A percentile compares a stretch with the other conserved stretches of the same genome.
Conservation (phyloP, 2,329 filamentous ascomycete species). For the Phyllosticta citriasiana region DNA sequence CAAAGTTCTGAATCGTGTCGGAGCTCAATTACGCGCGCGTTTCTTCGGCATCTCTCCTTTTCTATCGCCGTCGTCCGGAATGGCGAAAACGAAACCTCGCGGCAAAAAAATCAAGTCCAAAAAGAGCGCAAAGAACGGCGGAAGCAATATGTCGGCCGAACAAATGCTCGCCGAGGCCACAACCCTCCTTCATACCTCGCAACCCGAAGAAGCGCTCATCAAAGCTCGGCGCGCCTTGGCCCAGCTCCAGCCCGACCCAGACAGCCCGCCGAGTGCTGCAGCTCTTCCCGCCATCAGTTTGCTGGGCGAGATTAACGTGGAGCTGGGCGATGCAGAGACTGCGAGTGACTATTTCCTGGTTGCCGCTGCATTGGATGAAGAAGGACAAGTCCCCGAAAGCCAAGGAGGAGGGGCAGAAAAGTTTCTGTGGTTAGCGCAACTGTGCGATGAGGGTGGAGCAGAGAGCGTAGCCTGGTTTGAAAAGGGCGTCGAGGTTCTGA, state of each 20-base stretch:
- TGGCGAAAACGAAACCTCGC: slow-evolving; percentile 45
- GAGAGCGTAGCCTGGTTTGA: slow-evolving; percentile 54
- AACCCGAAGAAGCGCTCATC: slow-evolving; percentile 47
- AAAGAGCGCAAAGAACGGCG: slow-evolving; percentile 22
- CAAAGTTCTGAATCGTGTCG: not conserved
- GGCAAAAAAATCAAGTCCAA: slow-evolving; percentile 29
- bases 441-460: slow-evolving; percentile 56
- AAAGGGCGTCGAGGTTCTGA: slow-evolving; percentile 60
- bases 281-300: slow-evolving; percentile 61
- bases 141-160: slow-evolving; percentile 41
- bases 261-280: slow-evolving; percentile 26
- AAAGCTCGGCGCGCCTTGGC: slow-evolving; percentile 45
- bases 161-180: slow-evolving; percentile 48
- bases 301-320: slow-evolving; percentile 71
- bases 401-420: slow-evolving; percentile 82
- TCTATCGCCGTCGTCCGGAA: slow-evolving; percentile 14
- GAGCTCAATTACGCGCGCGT: not conserved
- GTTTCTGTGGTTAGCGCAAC: slow-evolving; percentile 87
- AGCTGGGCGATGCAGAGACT: slow-evolving; percentile 68
- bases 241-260: slow-evolving; percentile 32
- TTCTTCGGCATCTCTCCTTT: not conserved
- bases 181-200: slow-evolving; percentile 47
- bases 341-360: slow-evolving; percentile 63
- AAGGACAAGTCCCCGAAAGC: slow-evolving; percentile 60
- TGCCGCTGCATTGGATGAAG: slow-evolving; percentile 65